Base-by-base conservation (phyloP, 257 asterid species). In the Fraxinus pennsylvanica region DNA sequence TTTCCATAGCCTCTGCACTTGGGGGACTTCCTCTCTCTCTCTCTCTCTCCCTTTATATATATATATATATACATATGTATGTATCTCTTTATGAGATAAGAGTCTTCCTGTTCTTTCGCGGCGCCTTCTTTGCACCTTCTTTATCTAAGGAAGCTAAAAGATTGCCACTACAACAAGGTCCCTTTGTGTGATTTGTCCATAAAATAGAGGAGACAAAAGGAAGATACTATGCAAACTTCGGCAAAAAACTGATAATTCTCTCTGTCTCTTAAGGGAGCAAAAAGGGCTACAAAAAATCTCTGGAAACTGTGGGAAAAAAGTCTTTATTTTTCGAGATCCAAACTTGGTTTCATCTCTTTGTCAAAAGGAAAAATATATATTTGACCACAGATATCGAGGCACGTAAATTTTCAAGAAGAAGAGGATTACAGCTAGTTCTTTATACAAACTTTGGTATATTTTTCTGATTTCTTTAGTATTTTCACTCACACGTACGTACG, bases 321-420 rank as follows among this genome's bases (percentile, higher is more conserved):
- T 21, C 71, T 57, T 32, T 21, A 33, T 36, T 76, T 43, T 43
- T 66, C 74, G 74, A 68, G 88, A 84, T 82, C 84, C 84, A 35
- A 67, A 22, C 33, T 74, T 39, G 82, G 78, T 66, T 73, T 81
- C 76, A 79, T 69, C 84, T 85, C 79, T 79, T 79, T 70, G 86
- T 82, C 84, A 75, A 80, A 71, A 38, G 50, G 50, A 33, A 22
- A 78, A 76, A 74, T 63, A 72, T 41, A 9, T 75, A 81, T 89
- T 93, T 93, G 96, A 90, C 96, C 89, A 87, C 94, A 90, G 84
- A 85, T 81, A 84, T 76, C 97, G 90, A 93, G 97, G 94, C 88
- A 83, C 83, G 78, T 88, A 69, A 83, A 75, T 82, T 84, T 84
- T 82, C 87, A 82, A 76, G 83, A 80, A 87, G 79, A 63, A 52